Evolutionary conservation across 192 early-diverging fungal genomes (phyloP).

Genomic region (Umbelopsis vinacea): DNA sequence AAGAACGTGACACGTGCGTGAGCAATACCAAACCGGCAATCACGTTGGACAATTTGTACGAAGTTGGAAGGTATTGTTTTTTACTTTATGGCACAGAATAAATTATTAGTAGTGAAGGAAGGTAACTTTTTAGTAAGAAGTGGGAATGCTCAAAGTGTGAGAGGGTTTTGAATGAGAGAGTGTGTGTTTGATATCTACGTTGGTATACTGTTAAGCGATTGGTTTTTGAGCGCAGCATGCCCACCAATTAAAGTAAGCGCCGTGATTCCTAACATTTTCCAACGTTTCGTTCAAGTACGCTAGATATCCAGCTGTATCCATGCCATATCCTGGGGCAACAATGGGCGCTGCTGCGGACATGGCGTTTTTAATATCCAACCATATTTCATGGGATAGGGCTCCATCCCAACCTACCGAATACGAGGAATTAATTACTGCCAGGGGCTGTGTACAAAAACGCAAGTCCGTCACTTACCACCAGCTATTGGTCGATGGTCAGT

Average conservation of each 20-base stretch:
- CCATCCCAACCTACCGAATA: conserved; percentile 10
- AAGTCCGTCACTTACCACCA: neutral
- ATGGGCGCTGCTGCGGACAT: conserved; percentile 1
- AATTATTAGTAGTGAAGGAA: too few species aligned
- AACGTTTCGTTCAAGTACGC: neutral
- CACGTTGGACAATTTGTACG: too few species aligned
- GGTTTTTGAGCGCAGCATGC: conserved; percentile 15
- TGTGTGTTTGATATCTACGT: neutral
- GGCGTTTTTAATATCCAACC: conserved; percentile 20
- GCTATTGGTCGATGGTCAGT: conserved; percentile 16
- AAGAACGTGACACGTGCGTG: too few species aligned
- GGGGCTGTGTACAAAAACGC: too few species aligned
- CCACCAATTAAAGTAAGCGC: conserved; percentile 11
- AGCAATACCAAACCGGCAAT: too few species aligned
- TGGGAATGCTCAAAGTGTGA: too few species aligned
- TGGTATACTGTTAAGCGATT: conserved; percentile 5
- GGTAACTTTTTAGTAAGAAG: neutral
- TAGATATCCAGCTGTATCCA: neutral
- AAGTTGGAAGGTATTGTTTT: too few species aligned
- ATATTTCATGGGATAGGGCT: neutral
- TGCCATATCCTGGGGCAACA: neutral
- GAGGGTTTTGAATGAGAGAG: neutral
- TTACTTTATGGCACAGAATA: too few species aligned
- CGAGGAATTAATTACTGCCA: neutral
- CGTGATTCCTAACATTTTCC: neutral